Evolutionary conservation across 257 asterid species (phyloP).

Genomic region (Solanum pimpinellifolium): DNA sequence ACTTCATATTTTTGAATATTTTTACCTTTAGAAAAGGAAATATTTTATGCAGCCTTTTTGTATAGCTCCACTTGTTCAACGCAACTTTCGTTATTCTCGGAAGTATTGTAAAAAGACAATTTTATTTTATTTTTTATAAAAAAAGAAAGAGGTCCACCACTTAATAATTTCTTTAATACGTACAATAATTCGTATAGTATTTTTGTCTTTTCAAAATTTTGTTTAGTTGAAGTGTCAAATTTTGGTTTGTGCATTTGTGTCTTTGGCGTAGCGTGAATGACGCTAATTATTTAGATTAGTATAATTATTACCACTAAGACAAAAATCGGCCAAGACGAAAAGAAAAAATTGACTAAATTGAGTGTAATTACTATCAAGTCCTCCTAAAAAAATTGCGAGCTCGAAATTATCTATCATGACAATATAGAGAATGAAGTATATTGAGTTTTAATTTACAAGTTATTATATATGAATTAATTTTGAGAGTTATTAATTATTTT

Average conservation of each 20-base stretch:
- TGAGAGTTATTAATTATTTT: neutral
- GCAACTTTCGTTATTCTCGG: conserved; percentile 1
- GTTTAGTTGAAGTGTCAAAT: neutral
- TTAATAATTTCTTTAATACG: neutral
- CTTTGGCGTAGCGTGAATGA: neutral
- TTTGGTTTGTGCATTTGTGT: neutral
- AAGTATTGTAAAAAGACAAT: neutral
- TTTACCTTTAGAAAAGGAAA: neutral
- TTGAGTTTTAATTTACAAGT: neutral
- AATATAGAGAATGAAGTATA: neutral
- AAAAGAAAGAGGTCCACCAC: neutral
- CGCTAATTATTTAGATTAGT: neutral
- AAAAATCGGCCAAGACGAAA: neutral
- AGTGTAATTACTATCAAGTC: neutral
- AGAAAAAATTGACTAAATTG: neutral
- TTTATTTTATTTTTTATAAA: neutral
- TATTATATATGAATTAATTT: neutral
- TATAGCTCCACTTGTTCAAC: neutral
- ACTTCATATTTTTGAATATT: neutral
- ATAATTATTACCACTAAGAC: neutral
- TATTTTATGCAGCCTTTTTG: neutral
- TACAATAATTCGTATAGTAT: neutral
- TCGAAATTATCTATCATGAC: neutral
- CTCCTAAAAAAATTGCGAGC: neutral
- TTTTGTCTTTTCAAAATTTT: neutral